Evolutionary conservation across 345 rosid species (phyloP), one percentile per base, ranked within the genome.

Genomic region (Salix purpurea): DNA sequence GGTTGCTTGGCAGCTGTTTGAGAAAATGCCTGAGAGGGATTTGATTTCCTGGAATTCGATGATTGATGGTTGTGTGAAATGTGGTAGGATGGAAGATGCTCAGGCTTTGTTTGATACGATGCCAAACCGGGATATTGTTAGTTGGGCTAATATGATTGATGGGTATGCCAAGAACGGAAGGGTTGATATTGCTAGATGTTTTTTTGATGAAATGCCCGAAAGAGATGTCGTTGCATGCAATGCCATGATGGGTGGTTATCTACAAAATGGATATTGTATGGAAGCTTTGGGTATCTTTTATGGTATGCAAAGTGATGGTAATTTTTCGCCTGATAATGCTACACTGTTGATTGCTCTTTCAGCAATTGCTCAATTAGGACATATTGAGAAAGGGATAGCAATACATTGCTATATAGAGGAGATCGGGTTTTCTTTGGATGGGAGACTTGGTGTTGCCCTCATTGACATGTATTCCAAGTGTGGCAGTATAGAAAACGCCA

Each of bases 381-480:
- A 78, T 56, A 44, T 79, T 4, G 79, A 83, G 5, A 68, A 81
- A 72, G 90, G 88, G 58, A 48, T 76, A 23, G 79, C 74, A 21
- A 26, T 81, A 44, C 89, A 84, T 78, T 2, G 67, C 44, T 84
- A 79, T 72, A 65, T 88, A 15, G 61, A 39, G 60, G 69, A 67
- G 56, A 81, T 75, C 1, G 60, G 78, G 12, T 70, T 85, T 65
- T 71, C 48, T 18, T 58, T 83, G 50, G 71, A 72, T 65, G 86
- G 79, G 70, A 85, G 86, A 75, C 87, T 85, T 58, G 88, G 86
- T 15, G 88, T 85, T 64, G 83, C 86, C 48, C 78, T 88, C 21
- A 81, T 88, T 76, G 87, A 84, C 71, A 86, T 86, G 89, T 88
- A 88, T 67, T 77, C 90, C n/a, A 88, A 88, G 74, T 85, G 87